Evolutionary conservation across 768 basidiomycete genomes (phyloP).

Genomic region (Hypholoma sublateritium): DNA sequence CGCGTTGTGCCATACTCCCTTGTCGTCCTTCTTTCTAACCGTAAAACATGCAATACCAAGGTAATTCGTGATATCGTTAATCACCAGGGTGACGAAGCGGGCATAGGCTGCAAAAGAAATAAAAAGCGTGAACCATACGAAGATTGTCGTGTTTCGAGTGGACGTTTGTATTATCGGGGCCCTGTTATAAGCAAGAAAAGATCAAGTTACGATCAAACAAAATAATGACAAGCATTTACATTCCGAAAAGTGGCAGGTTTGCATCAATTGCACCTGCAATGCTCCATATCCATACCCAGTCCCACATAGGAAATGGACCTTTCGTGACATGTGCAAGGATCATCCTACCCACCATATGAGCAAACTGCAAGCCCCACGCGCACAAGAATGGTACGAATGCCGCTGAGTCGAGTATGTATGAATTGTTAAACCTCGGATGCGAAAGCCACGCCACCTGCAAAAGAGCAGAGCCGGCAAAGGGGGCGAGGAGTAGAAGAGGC

Average conservation of each 20-base stretch:
- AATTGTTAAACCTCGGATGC: conserved; percentile 58
- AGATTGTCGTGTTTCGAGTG: conserved; percentile 53
- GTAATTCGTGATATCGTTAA: conserved; percentile 84
- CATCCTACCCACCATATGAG: conserved; percentile 88
- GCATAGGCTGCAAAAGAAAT: conserved; percentile 71
- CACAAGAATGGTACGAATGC: conserved; percentile 86
- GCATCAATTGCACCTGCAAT: conserved; percentile 79
- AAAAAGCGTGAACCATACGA: conserved; percentile 70
- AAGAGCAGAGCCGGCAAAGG: conserved; percentile 70
- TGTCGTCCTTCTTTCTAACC: conserved; percentile 78
- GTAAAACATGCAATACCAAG: conserved; percentile 96
- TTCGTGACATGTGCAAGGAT: conserved; percentile 92
- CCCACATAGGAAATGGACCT: conserved; percentile 81
- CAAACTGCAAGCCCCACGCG: conserved; percentile 92
- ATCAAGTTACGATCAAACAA: conserved; percentile 1
- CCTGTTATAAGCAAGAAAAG: conserved; percentile 26
- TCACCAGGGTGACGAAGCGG: conserved; percentile 81
- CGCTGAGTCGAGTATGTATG: conserved; percentile 71
- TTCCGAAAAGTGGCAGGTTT: conserved; percentile 68
- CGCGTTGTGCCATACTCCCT: conserved; percentile 55
- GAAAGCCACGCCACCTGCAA: conserved; percentile 83
- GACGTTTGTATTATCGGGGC: conserved; percentile 76
- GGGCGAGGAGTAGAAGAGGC: conserved; percentile 76
- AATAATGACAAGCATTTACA: conserved; percentile 43
- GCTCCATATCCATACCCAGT: conserved; percentile 85